Percentiles rank a stretch among this genome's conserved stretches.
phyloP scores from a whole-genome alignment of 495 filamentous ascomycete genomes.

The Penicillium robsamsonii region DNA sequence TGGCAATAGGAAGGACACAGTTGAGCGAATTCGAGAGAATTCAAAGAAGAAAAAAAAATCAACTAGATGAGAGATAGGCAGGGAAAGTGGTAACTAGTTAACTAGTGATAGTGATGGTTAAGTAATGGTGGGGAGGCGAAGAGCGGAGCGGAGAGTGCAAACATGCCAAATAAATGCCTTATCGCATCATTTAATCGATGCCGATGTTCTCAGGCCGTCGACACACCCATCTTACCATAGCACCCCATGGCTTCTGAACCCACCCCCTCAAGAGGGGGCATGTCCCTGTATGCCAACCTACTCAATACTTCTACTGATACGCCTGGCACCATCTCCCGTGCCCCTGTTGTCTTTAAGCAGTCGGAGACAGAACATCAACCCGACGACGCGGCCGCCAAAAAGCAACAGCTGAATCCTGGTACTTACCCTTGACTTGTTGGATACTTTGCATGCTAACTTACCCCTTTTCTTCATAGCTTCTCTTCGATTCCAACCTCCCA shows the following conservation, averaged over 20 bases:
- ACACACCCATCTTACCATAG: neutral
- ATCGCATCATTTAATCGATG: neutral
- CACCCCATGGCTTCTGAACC: slow-evolving; percentile 39
- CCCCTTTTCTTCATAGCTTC: slow-evolving; percentile 52
- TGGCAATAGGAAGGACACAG: neutral
- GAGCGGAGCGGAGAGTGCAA: neutral
- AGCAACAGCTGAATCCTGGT: slow-evolving; percentile 72
- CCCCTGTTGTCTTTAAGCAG: slow-evolving; percentile 75
- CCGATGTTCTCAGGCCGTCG: slow-evolving; percentile 3
- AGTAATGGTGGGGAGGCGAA: neutral
- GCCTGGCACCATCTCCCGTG: slow-evolving; percentile 67
- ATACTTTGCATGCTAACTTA: slow-evolving; percentile 44
- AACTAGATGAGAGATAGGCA: neutral
- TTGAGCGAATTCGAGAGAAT: neutral
- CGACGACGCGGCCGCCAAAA: slow-evolving; percentile 63
- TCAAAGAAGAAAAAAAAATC: neutral
- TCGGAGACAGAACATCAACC: slow-evolving; percentile 46
- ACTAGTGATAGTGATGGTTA: too few relatives aligned
- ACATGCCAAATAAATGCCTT: neutral
- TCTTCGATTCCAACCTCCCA: slow-evolving; percentile 85
- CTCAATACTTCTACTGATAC: slow-evolving; percentile 54
- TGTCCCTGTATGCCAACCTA: slow-evolving; percentile 65
- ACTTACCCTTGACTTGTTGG: slow-evolving; percentile 37
- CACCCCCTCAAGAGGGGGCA: slow-evolving; percentile 18
- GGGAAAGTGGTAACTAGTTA: neutral